Base-by-base conservation (phyloP, 2,329 filamentous ascomycete species). In the Sphaerulina populicola region DNA sequence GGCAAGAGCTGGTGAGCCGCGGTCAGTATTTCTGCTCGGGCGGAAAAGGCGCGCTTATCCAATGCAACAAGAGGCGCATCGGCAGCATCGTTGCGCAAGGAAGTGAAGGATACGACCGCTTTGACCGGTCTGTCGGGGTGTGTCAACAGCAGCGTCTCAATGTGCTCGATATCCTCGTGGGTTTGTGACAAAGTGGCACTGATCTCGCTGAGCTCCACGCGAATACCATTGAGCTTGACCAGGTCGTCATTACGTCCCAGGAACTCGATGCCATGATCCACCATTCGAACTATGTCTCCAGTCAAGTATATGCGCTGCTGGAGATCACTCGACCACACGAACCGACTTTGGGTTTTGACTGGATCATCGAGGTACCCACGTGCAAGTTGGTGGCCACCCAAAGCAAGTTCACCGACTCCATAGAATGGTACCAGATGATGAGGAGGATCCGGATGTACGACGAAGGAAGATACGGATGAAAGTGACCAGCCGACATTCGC, bases 191-290 rank as follows among this genome's bases (percentile, higher is more conserved):
- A 39, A 2, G 37, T 39, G 14, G 37, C 37, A 15, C 37, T 83
- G 44, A 94, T 82, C 62, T 91, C 88, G 1, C 78, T 77, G 10
- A 88, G 75, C 62, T 93, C 86, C 31, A 94, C 81, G 39, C 85
- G 74, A 57, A 88, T 83, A 0, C 88, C 87, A 30, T 85, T 78
- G 10, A 94, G 73, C 64, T 91, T 93, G 45, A 90, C 74, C 65
- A 91, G 86, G 53, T 83, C 83, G 59, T 91, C 87, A 14, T 82
- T 73, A 21, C 86, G 78, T 12, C 86, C 85, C 2, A 39, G n/a
- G 37, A 39, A 39, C 14, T 39, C 37, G 14, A 39, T 39, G 9
- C 37, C 37, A 14, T 39, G 37, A 14, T 39, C 37, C 5, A 39
- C 37, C 37, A 39, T 39, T 39, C 37, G n/a, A 9, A 39, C 37